These are phyloP conservation scores for Podospora bellae-mahoneyi DNA, from an alignment of 495 filamentous ascomycete species.

Conservation along the genomic window DNA sequence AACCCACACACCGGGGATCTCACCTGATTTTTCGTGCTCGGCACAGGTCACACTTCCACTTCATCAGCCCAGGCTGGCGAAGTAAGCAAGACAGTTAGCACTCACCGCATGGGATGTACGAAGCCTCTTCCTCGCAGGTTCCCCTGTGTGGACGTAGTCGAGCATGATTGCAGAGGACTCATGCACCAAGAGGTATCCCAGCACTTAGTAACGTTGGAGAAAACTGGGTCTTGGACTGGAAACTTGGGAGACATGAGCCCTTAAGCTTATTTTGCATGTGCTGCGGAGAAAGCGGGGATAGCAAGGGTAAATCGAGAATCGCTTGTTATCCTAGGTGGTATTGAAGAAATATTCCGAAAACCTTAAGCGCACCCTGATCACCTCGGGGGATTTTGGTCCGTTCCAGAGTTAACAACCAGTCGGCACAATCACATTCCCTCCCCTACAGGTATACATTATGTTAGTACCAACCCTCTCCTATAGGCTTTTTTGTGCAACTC, in stretches of 20 bases:
- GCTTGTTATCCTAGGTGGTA: not conserved
- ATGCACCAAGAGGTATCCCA: conserved; percentile 5
- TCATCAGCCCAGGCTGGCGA: not conserved
- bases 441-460: no score
- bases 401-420: not conserved
- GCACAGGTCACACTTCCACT: conserved; percentile 25
- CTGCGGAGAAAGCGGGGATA: not conserved
- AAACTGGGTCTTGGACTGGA: not conserved
- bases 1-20: no score
- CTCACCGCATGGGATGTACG: conserved; percentile 29
- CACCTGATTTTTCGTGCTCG: conserved; percentile 29
- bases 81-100: not conserved
- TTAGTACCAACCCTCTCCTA: no score
- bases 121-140: conserved; percentile 27
- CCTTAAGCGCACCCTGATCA: not conserved
- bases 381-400: not conserved
- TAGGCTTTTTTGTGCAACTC: no score
- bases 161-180: conserved; percentile 3
- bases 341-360: not conserved
- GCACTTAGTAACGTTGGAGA: not conserved
- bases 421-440: not conserved
- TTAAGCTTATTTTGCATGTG: not conserved
- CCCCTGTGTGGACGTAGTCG: conserved; percentile 14
- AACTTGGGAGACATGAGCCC: not conserved
- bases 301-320: not conserved